Evolutionary conservation across 805 yeast species (phyloP), one percentile per base, ranked within the genome.

Genomic region (Sugiyamaella floridensis): DNA sequence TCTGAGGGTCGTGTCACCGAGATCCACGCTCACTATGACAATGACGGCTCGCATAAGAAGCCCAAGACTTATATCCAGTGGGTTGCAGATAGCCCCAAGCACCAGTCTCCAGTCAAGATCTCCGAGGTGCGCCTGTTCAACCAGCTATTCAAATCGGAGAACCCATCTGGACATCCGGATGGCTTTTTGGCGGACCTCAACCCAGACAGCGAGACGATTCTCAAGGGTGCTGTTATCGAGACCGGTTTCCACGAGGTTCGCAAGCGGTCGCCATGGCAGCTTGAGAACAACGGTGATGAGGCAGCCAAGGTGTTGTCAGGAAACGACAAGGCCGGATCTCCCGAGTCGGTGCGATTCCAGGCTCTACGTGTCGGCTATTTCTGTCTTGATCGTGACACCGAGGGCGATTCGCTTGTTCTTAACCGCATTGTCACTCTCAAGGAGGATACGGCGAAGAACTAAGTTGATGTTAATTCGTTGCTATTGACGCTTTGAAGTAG

Each of bases 61-160:
- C 99, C 99, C 65, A 93, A 92, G 80, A 90, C 99, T 9, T 93
- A 76, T 67, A 89, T 93, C 65, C 99, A 93, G 73, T 93, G 99
- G 99, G 83, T 93, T 49, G 95, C 97, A 49, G 81, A 81, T 57
- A 74, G 83, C 19, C 71, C 74, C 32, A 77, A 79, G 55, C 74
- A 80, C 62, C 71, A 73, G 43, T 82, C 89, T 9, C 90, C 92
- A 3, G 75, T 85, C 46, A 70, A 70, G 50, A 68, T 93, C 52
- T 69, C 76, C 29, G 95, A 93, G 71, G 86, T 90, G 22, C 82
- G 98, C 71, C 76, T 88, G 57, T 89, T 92, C 72, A 86, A 88
- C 65, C 92, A 82, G 67, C 75, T 93, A 59, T 93, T 93, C 79
- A 80, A 82, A 57, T 83, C 92, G 49, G 98, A 93, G 63, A 93